phyloP scores from a whole-genome alignment of 495 filamentous ascomycete genomes.

The Collariella sp. region DNA sequence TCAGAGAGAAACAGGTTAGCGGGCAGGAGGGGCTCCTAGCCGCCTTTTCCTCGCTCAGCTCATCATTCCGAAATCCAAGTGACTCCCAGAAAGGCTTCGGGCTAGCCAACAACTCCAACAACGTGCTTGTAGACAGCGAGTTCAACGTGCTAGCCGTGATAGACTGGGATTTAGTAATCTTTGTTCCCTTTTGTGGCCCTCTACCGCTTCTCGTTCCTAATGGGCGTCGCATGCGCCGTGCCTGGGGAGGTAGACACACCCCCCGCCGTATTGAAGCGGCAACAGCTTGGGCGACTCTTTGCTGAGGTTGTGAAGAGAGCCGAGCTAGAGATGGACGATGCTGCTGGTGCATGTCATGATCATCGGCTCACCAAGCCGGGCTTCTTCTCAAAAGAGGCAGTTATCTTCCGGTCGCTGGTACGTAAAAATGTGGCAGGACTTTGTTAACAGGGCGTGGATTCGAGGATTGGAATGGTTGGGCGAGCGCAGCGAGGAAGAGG shows the following conservation, averaged over 20 bases:
- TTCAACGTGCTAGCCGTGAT: conserved; percentile 1
- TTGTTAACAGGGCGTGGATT: background rate
- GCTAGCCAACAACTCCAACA: background rate
- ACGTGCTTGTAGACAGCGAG: background rate
- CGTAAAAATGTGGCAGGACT: background rate
- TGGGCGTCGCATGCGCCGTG: background rate
- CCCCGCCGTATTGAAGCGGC: background rate
- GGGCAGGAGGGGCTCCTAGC: background rate
- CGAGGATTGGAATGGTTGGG: background rate
- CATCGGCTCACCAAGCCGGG: background rate
- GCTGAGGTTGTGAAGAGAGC: background rate
- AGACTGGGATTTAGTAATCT: background rate
- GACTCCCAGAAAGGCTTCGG: background rate
- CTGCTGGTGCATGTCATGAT: background rate
- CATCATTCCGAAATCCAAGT: background rate
- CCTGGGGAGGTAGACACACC: background rate
- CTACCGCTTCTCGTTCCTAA: background rate
- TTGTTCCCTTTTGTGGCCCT: background rate
- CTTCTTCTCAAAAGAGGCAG: background rate
- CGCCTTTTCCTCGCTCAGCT: background rate
- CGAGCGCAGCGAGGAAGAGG: background rate
- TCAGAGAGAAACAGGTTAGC: background rate
- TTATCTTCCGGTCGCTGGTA: background rate
- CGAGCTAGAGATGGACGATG: background rate
- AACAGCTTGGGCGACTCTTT: background rate